A percentile compares a stretch with the other conserved stretches of the same genome.
Evolutionary conservation across 176 grass and related monocot species (phyloP).

Genomic region (Areca catechu): DNA sequence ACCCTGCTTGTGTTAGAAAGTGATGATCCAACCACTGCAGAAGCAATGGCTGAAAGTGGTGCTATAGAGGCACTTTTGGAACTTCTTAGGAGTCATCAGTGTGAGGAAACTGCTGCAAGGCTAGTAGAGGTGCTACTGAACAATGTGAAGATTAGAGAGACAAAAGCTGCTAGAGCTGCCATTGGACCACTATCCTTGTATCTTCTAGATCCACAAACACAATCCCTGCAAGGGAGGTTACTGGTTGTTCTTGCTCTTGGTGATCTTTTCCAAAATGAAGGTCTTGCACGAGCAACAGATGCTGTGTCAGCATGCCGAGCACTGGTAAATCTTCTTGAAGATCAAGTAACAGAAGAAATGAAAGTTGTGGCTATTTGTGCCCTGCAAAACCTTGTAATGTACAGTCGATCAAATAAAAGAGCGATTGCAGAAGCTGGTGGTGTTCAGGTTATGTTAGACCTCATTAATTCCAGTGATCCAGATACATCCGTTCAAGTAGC

Average conservation of each 20-base stretch:
- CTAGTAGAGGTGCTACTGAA: constrained; percentile 89
- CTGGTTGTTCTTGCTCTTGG: constrained; percentile 95
- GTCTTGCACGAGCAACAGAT: constrained; percentile 83
- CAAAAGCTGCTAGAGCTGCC: constrained; percentile 91
- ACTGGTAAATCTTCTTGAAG: constrained; percentile 98
- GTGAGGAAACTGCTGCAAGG: constrained; percentile 97
- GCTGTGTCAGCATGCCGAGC: constrained; percentile 92
- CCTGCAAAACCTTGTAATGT: constrained; percentile 97
- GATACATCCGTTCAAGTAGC: constrained; percentile 97
- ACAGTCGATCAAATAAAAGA: constrained; percentile 94
- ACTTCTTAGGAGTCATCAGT: constrained; percentile 84
- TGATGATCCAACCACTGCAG: constrained; percentile 97
- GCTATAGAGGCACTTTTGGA: constrained; percentile 90
- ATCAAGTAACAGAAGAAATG: constrained; percentile 99
- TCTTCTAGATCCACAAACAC: constrained; percentile 96
- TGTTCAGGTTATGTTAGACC: constrained; percentile 90
- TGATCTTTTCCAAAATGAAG: constrained; percentile 98
- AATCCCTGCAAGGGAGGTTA: constrained; percentile 92
- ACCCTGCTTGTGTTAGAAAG: constrained; percentile 97
- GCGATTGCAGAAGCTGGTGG: constrained; percentile 99
- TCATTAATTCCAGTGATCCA: constrained; percentile 98
- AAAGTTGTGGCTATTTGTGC: constrained; percentile 99
- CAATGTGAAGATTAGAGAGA: constrained; percentile 97
- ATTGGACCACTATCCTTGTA: constrained; percentile 99
- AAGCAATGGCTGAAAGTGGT: constrained; percentile 99